Evolutionary conservation across 2,329 filamentous ascomycete genomes (phyloP).

Genomic region (Iodosphaeria phyllophila): DNA sequence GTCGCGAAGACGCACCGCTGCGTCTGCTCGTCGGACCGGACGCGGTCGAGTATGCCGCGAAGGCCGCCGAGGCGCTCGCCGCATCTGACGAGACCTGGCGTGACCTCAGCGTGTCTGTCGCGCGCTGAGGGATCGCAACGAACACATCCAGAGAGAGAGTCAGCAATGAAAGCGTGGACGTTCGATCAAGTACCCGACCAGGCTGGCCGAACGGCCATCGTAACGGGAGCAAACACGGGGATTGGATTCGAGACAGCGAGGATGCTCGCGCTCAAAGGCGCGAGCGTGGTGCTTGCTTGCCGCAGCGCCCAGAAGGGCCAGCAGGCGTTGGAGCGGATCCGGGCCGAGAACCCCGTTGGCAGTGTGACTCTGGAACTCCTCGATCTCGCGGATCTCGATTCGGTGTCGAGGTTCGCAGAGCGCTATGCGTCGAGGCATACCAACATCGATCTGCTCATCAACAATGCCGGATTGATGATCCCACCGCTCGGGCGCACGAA

Average conservation of each 20-base stretch:
- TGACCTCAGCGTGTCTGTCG: too few relatives aligned
- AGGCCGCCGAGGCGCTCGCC: too few relatives aligned
- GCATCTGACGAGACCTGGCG: too few relatives aligned
- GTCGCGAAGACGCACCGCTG: too few relatives aligned
- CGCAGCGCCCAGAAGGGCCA: constrained; percentile 18
- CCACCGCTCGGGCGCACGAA: background rate
- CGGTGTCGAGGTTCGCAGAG: constrained; percentile 1
- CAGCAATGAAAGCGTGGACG: too few relatives aligned
- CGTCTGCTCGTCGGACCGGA: too few relatives aligned
- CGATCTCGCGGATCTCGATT: constrained; percentile 1
- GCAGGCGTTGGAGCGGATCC: constrained; percentile 10
- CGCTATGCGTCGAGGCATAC: background rate
- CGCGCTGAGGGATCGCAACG: too few relatives aligned
- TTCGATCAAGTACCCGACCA: too few relatives aligned
- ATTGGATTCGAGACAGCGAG: constrained; percentile 21
- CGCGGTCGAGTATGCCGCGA: too few relatives aligned
- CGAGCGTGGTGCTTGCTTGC: constrained; percentile 22
- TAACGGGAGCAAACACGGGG: constrained; percentile 22
- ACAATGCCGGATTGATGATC: constrained; percentile 2
- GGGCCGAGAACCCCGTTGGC: constrained; percentile 6
- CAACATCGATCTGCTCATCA: constrained; percentile 1
- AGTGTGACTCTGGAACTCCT: constrained; percentile 15
- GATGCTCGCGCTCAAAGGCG: constrained; percentile 23
- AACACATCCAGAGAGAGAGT: too few relatives aligned
- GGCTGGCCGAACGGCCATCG: constrained; percentile 14